These are phyloP conservation scores for Ceratobasidium sp. DNA, from an alignment of 1,284 basidiomycete genomes.

Conservation along the genomic window DNA sequence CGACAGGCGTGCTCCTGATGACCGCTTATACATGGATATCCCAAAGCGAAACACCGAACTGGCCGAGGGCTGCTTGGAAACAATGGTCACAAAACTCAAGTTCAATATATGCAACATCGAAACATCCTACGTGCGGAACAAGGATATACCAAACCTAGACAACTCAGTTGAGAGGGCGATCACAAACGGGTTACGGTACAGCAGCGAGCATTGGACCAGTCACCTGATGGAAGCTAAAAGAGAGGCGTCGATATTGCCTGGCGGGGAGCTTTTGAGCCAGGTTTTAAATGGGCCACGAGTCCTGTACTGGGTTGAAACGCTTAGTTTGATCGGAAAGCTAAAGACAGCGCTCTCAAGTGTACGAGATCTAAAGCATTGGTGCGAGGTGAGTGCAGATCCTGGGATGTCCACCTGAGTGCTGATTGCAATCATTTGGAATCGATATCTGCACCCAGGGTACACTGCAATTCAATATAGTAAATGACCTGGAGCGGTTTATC, in stretches of 20 bases:
- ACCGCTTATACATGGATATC: background rate
- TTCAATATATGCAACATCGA: constrained; percentile 12
- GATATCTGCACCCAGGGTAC: too few relatives aligned
- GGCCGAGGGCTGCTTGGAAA: constrained; percentile 14
- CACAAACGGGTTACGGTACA: constrained; percentile 12
- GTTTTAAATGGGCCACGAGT: background rate
- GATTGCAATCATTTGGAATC: too few relatives aligned
- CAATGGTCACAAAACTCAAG: constrained; percentile 9
- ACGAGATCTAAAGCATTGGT: background rate
- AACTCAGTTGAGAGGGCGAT: background rate
- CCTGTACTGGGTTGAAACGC: constrained; percentile 41
- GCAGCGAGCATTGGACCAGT: constrained; percentile 2
- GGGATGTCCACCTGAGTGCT: background rate
- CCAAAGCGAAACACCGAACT: background rate
- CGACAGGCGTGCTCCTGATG: background rate
- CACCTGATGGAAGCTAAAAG: constrained; percentile 19
- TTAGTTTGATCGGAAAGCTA: constrained; percentile 16
- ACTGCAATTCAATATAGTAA: background rate
- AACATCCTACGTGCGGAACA: constrained; percentile 13
- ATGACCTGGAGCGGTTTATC: background rate
- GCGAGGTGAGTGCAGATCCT: constrained; percentile 16
- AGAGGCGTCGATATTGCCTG: background rate
- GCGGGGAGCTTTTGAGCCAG: background rate
- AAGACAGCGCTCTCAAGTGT: background rate
- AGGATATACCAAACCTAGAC: constrained; percentile 17